phyloP scores from a whole-genome alignment of 192 early-diverging fungal species.

The Coemansia sp. region DNA sequence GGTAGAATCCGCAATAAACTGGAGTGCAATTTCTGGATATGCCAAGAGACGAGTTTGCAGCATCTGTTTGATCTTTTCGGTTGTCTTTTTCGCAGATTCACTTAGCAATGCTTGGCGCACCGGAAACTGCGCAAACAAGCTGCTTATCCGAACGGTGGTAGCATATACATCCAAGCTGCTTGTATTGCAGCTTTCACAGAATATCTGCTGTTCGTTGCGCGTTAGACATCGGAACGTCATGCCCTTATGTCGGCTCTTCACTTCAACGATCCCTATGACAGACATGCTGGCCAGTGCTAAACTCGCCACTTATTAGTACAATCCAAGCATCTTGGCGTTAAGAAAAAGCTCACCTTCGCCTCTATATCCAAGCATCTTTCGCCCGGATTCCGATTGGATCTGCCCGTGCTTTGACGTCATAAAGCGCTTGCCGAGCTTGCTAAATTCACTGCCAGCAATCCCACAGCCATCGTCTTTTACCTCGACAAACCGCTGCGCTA shows the following conservation, averaged over 20 bases:
- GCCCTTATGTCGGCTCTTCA: slow-evolving; percentile 11
- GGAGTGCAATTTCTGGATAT: slow-evolving; percentile 30
- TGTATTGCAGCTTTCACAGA: neutral
- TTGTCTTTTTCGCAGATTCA: slow-evolving; percentile 11
- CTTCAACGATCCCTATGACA: slow-evolving; percentile 22
- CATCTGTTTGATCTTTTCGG: slow-evolving; percentile 15
- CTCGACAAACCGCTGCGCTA: slow-evolving; percentile 14
- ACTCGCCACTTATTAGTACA: neutral
- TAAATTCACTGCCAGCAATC: slow-evolving; percentile 8
- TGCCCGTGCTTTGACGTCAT: slow-evolving; percentile 26
- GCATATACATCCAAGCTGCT: slow-evolving; percentile 2
- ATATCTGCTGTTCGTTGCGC: slow-evolving; percentile 18
- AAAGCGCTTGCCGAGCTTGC: slow-evolving; percentile 24
- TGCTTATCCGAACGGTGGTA: slow-evolving; percentile 23
- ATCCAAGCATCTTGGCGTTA: neutral
- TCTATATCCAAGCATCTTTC: slow-evolving; percentile 13
- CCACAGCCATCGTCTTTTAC: slow-evolving; percentile 45
- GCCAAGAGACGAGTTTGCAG: slow-evolving; percentile 28
- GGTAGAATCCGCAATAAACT: slow-evolving; percentile 13
- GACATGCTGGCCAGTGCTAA: slow-evolving; percentile 47
- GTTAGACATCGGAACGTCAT: slow-evolving; percentile 13
- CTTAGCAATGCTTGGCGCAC: slow-evolving; percentile 24
- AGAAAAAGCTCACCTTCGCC: slow-evolving; percentile 35
- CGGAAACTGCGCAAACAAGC: slow-evolving; percentile 31
- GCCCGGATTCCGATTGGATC: neutral